Percentiles rank a stretch among this genome's conserved stretches.
These are phyloP conservation scores for Penicillium cataractarum DNA, from an alignment of 495 filamentous ascomycete species.

Conservation along the genomic window DNA sequence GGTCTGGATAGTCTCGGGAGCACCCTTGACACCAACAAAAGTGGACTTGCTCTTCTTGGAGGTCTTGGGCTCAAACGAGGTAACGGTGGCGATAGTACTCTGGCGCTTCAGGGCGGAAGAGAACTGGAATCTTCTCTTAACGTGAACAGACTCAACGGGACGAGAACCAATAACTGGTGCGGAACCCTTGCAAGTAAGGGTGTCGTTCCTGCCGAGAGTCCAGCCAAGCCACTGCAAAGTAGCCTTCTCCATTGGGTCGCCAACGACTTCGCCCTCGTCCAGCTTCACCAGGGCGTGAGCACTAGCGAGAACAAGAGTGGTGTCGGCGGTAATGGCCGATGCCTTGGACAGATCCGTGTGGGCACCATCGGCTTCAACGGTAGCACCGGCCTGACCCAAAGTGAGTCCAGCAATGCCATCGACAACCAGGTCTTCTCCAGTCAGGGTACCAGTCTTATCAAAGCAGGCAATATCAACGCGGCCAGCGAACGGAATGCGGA, in stretches of 20 bases:
- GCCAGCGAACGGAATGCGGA: slow-evolving; percentile 97
- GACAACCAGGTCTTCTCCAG: slow-evolving; percentile 95
- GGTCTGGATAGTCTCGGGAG: slow-evolving; percentile 91
- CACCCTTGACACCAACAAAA: slow-evolving; percentile 94
- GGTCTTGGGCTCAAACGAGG: slow-evolving; percentile 65
- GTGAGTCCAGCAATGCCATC: slow-evolving; percentile 93
- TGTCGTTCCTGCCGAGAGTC: slow-evolving; percentile 86
- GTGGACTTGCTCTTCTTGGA: slow-evolving; percentile 77
- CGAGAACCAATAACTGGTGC: slow-evolving; percentile 50
- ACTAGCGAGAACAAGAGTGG: slow-evolving; percentile 90
- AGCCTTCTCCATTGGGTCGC: slow-evolving; percentile 99
- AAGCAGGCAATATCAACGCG: slow-evolving; percentile 97
- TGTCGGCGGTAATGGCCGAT: slow-evolving; percentile 68
- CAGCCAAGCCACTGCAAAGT: slow-evolving; percentile 88
- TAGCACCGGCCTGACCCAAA: slow-evolving; percentile 65
- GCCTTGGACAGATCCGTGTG: slow-evolving; percentile 73
- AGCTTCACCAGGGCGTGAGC: slow-evolving; percentile 94
- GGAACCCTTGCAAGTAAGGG: slow-evolving; percentile 56
- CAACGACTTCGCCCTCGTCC: slow-evolving; percentile 95
- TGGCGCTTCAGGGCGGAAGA: slow-evolving; percentile 95
- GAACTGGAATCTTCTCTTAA: slow-evolving; percentile 97
- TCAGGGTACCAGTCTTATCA: slow-evolving; percentile 97
- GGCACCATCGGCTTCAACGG: slow-evolving; percentile 75
- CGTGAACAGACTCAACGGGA: slow-evolving; percentile 71
- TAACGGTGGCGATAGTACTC: slow-evolving; percentile 86